A percentile compares a stretch with the other conserved stretches of the same genome.
phyloP scores from a whole-genome alignment of 257 asterid genomes.

The Ilex aquifolium region DNA sequence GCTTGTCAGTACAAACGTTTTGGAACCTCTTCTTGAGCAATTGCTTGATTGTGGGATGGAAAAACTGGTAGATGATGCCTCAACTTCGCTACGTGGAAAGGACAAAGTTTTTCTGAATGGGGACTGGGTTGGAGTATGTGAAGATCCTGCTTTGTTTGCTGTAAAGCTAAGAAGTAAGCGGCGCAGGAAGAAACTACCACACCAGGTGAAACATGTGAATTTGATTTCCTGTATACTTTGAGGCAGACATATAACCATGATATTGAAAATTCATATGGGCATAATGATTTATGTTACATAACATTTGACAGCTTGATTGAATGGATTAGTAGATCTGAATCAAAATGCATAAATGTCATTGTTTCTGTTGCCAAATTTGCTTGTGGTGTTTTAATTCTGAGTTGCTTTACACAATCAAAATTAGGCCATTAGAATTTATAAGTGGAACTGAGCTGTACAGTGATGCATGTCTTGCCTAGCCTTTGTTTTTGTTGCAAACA shows the following conservation, averaged over 20 bases:
- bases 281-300: no score
- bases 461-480: no score
- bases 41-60: slow-evolving; percentile 73
- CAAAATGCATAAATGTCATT: neutral
- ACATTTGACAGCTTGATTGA: neutral
- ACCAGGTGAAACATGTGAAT: slow-evolving; percentile 51
- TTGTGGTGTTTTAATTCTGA: no score
- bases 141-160: slow-evolving; percentile 62
- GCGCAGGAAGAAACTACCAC: slow-evolving; percentile 54
- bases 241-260: neutral
- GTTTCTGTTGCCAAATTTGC: neutral
- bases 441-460: no score
- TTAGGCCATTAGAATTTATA: no score
- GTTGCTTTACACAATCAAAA: no score
- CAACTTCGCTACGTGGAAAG: slow-evolving; percentile 36
- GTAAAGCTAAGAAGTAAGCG: slow-evolving; percentile 65
- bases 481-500: no score
- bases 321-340: neutral
- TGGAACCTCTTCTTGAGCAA: slow-evolving; percentile 41
- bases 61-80: slow-evolving; percentile 46
- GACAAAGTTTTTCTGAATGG: slow-evolving; percentile 79
- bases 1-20: slow-evolving; percentile 56
- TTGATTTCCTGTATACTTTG: slow-evolving; percentile 12
- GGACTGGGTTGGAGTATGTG: slow-evolving; percentile 82
- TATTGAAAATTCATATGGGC: neutral